Base-by-base conservation (phyloP, 2,329 filamentous ascomycete genomes). In the Colletotrichum eremochloae region DNA sequence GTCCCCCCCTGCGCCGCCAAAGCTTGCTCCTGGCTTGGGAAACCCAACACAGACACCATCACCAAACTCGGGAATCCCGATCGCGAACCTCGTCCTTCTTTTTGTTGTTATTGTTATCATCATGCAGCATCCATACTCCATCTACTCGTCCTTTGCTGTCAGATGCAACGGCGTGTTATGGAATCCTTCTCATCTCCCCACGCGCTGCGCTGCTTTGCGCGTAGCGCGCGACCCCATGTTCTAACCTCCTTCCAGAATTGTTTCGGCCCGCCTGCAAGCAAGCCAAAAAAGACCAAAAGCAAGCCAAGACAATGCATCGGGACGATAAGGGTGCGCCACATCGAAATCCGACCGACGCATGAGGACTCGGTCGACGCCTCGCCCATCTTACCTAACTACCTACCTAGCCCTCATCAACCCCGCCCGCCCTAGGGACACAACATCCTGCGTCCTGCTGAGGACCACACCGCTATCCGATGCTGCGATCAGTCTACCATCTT, bases 221-320 rank as follows among this genome's bases (percentile, higher is more conserved):
- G 3, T 24, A 29, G n/a, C 33, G 24, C 15, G 20, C n/a, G 11
- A 15, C 15, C 15, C 1, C 15, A 18, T 18, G 3, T 44, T 61
- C 44, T 20, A 12, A 38, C 6, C 53, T 52, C 36, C 55, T 67
- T 67, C 64, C 55, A 67, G 64, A 67, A 31, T 18, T 18, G 55
- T 52, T 44, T 1, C 20, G 4, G 20, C 44, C 44, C 20, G 38
- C 24, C 46, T 24, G 55, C 38, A 53, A 18, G 5, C 12, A 7
- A 24, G 24, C 24, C 18, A 11, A 9, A 36, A 11, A n/a, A 11
- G 12, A 5, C 24, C 7, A n/a, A 18, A 11, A 18, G 33, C 33
- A 12, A 33, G 42, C 14, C 18, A 12, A 42, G 36, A 18, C 36
- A 58, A 29, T 29, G 38, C 18, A 44, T 15, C 8, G 6, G 18